Base-by-base conservation (phyloP, 768 basidiomycete species). In the Boletus coccyginus region DNA sequence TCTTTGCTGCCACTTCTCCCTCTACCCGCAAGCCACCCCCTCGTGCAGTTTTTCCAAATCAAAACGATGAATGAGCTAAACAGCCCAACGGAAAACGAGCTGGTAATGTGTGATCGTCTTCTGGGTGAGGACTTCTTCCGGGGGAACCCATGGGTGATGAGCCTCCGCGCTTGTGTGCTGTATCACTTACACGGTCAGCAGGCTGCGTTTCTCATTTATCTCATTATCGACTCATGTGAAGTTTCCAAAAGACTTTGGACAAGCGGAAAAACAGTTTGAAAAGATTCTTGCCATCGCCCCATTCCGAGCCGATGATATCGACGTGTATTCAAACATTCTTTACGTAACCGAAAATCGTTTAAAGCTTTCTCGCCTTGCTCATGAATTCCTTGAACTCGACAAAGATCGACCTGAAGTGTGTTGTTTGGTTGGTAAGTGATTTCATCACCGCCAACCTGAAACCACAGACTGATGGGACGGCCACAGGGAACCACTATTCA, bases 361-460 rank as follows among this genome's bases (percentile, higher is more conserved):
- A 35, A 95, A 96, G 66, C 76, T 99, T 42, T 94, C 94, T 19
- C 86, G 86, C 69, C 79, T 98, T 38, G 97, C 96, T 9, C 94
- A 94, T 60, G 88, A 95, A 61, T 96, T 94, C 71, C 80, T 94
- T 45, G 81, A 85, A 29, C 75, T 96, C 33, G 94, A 98, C 64
- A 88, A 92, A 72, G 91, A 96, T 73, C 81, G 96, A 31, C 96
- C 97, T 29, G 97, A 99, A 76, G 88, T 96, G 4, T 98, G 96
- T 69, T 96, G 93, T 70, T 78, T 98, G 52, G 89, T 98, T 54
- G 97, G 96, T 94, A 64, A 58, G 89, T 59, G 14, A 9, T 31
- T 53, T 52, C 19, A 16, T 31, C 19, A 8, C 3, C 17, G 10
- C 21, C 7, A 8, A 21, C 7, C 36, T 21, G 41, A 45, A 19